phyloP scores from a whole-genome alignment of 1,139 yeast genomes.

The Geotrichum aggregatum region DNA sequence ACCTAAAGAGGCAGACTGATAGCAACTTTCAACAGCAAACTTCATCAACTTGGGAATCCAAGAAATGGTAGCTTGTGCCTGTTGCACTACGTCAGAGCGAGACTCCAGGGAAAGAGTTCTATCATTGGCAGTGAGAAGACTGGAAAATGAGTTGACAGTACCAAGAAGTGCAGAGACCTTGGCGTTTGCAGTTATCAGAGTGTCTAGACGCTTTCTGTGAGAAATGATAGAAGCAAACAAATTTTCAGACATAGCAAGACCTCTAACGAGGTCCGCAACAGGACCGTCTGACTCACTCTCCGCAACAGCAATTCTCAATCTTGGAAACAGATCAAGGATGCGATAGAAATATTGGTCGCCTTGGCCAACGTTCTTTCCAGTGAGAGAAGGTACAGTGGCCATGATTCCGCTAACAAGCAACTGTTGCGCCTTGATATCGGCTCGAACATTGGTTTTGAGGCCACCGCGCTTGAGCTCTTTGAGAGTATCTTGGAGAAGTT shows the following conservation, averaged over 20 bases:
- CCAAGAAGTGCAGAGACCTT: slow-evolving; percentile 13
- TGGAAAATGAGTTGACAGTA: slow-evolving; percentile 19
- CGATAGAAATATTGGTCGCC: slow-evolving; percentile 63
- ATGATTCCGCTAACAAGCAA: slow-evolving; percentile 60
- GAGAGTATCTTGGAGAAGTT: slow-evolving; percentile 69
- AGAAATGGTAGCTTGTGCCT: slow-evolving; percentile 14
- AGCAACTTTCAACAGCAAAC: slow-evolving; percentile 21
- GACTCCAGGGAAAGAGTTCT: slow-evolving; percentile 8
- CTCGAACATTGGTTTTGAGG: slow-evolving; percentile 58
- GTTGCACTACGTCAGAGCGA: slow-evolving; percentile 4
- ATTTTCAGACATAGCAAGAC: slow-evolving; percentile 76
- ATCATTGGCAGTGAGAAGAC: slow-evolving; percentile 31
- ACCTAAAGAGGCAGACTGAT: slow-evolving; percentile 16
- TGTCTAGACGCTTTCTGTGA: slow-evolving; percentile 17
- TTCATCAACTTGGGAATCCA: slow-evolving; percentile 26
- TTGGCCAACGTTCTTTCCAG: slow-evolving; percentile 42
- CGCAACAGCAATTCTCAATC: slow-evolving; percentile 62
- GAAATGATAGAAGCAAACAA: slow-evolving; percentile 51
- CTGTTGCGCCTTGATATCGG: slow-evolving; percentile 61
- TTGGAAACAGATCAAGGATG: slow-evolving; percentile 73
- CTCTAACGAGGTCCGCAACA: slow-evolving; percentile 65
- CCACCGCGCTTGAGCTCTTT: slow-evolving; percentile 75
- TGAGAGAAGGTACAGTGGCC: slow-evolving; percentile 51
- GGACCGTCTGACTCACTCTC: slow-evolving; percentile 68
- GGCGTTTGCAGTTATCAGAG: slow-evolving; percentile 13